Evolutionary conservation across 306 rosid species (phyloP).

Genomic region (Psophocarpus tetragonolobus): DNA sequence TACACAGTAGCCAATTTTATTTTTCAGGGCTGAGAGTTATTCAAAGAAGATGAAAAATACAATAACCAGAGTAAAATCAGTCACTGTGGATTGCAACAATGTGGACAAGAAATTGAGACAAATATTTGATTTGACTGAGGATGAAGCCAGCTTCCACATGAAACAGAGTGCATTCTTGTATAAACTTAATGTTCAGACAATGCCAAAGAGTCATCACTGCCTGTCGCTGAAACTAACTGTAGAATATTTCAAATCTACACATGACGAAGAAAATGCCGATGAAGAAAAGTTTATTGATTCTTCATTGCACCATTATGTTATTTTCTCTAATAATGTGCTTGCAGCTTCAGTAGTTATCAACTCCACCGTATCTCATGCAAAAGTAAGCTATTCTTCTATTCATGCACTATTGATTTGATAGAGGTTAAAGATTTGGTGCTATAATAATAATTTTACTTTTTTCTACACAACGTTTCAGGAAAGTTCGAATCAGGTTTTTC

Average conservation of each 20-base stretch:
- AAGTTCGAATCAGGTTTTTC: constrained; percentile 79
- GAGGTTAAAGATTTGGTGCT: constrained; percentile 19
- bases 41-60: constrained; percentile 63
- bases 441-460: constrained; percentile 38
- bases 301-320: constrained; percentile 69
- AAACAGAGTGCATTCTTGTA: constrained; percentile 95
- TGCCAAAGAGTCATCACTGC: constrained; percentile 96
- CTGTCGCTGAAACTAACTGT: constrained; percentile 89
- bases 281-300: constrained; percentile 69
- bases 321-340: constrained; percentile 85
- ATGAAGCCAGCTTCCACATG: constrained; percentile 95
- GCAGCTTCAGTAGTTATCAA: constrained; percentile 90
- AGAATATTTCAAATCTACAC: constrained; percentile 75
- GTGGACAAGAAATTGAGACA: constrained; percentile 98
- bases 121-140: constrained; percentile 89
- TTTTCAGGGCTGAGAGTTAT: constrained; percentile 66
- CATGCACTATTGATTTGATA: background rate
- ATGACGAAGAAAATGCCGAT: constrained; percentile 47
- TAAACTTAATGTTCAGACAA: constrained; percentile 93
- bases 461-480: constrained; percentile 61
- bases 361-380: constrained; percentile 76
- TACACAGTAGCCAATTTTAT: constrained; percentile 30
- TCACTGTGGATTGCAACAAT: constrained; percentile 78
- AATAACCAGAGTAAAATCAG: constrained; percentile 68
- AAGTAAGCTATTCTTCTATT: constrained; percentile 55